Conservation (phyloP, 2,329 filamentous ascomycete genomes). For the Venturia pyrina region DNA sequence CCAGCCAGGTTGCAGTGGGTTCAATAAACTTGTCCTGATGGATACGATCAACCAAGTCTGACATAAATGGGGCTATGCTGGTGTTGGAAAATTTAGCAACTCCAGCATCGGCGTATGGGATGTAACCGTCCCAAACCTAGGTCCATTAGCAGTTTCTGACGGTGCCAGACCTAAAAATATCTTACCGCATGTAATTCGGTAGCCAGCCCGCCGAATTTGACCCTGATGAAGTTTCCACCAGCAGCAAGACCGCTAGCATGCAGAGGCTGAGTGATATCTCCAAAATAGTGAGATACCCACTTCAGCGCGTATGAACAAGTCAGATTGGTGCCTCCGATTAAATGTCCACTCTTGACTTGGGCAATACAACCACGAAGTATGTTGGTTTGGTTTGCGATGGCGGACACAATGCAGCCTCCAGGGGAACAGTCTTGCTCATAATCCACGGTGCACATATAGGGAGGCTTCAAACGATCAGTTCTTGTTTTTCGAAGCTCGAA, state of each 20-base stretch:
- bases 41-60: slow-evolving; percentile 26
- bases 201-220: slow-evolving; percentile 29
- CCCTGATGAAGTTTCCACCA: slow-evolving; percentile 35
- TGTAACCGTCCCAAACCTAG: slow-evolving; percentile 31
- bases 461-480: slow-evolving; percentile 15
- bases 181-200: slow-evolving; percentile 33
- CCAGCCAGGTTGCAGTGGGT: slow-evolving; percentile 26
- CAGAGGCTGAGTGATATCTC: slow-evolving; percentile 67
- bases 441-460: slow-evolving; percentile 24
- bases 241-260: slow-evolving; percentile 39
- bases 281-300: slow-evolving; percentile 46
- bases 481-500: not conserved
- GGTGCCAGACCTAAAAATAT: not conserved
- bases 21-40: slow-evolving; percentile 26
- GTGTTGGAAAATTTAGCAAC: slow-evolving; percentile 26
- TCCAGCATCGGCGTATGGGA: slow-evolving; percentile 28
- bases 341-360: slow-evolving; percentile 19
- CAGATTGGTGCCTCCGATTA: slow-evolving; percentile 22
- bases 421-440: slow-evolving; percentile 36
- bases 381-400: slow-evolving; percentile 38
- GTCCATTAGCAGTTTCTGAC: not conserved
- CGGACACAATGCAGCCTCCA: slow-evolving; percentile 41
- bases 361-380: slow-evolving; percentile 28
- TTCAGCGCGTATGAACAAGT: slow-evolving; percentile 32
- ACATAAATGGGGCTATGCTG: slow-evolving; percentile 27